phyloP scores from a whole-genome alignment of 164 flowering plant genomes.

The Paratinospora sagittata region DNA sequence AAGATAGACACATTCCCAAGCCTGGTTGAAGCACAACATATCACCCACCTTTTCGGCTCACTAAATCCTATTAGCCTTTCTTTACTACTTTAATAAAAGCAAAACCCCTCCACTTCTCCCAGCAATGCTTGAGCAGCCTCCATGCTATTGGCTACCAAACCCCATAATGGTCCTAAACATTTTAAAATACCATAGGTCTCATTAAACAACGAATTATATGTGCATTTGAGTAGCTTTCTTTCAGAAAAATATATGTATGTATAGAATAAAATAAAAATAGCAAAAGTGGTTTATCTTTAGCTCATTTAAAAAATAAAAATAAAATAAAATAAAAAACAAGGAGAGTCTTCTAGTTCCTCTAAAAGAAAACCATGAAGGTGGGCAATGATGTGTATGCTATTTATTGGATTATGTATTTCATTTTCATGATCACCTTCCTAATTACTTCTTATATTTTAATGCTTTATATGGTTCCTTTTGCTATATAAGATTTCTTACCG shows the following conservation, averaged over 20 bases:
- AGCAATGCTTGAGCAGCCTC: neutral
- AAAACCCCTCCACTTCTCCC: constrained; percentile 14
- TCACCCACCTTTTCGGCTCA: neutral
- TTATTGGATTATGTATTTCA: too few species aligned
- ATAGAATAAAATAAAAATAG: constrained; percentile 6
- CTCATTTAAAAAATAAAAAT: neutral
- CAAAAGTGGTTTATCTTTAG: constrained; percentile 18
- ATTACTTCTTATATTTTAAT: neutral
- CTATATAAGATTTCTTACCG: neutral
- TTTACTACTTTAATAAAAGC: constrained; percentile 14
- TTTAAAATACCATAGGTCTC: neutral
- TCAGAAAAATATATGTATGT: neutral
- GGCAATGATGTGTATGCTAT: constrained; percentile 15
- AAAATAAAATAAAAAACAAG: too few species aligned
- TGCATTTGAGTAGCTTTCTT: too few species aligned
- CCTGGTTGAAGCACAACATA: neutral
- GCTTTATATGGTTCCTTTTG: neutral
- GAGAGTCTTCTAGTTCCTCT: constrained; percentile 5
- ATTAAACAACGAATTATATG: constrained; percentile 12
- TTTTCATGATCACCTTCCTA: neutral
- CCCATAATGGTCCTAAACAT: constrained; percentile 9
- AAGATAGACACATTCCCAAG: neutral
- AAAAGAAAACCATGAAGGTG: constrained; percentile 12
- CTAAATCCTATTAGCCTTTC: neutral
- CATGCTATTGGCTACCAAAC: constrained; percentile 9